phyloP scores from a whole-genome alignment of 768 basidiomycete genomes.

The Mrakia frigida region DNA sequence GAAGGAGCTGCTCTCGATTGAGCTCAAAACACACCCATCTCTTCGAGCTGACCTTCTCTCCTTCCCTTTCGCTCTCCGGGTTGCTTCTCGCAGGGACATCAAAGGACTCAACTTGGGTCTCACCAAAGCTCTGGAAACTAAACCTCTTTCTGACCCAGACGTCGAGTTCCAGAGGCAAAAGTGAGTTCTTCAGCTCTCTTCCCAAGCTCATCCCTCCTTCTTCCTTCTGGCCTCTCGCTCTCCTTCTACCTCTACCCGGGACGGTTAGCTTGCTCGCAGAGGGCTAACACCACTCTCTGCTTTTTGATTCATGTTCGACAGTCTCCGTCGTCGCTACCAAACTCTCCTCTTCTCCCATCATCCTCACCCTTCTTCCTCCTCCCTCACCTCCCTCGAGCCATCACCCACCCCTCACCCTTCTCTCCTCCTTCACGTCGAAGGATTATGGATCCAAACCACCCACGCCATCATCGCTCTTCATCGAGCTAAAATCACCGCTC shows the following conservation, averaged over 20 bases:
- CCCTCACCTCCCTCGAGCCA: background rate
- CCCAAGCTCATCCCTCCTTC: background rate
- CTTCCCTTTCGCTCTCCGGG: too few species aligned
- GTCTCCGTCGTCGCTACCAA: slow-evolving; percentile 66
- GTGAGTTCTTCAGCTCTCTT: slow-evolving; percentile 50
- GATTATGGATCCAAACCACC: slow-evolving; percentile 88
- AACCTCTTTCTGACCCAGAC: slow-evolving; percentile 75
- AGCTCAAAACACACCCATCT: background rate
- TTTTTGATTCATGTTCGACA: slow-evolving; percentile 38
- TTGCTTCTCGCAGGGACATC: slow-evolving; percentile 58
- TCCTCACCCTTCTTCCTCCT: slow-evolving; percentile 45
- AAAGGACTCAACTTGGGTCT: slow-evolving; percentile 66
- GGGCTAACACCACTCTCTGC: slow-evolving; percentile 6
- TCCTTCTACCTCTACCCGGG: background rate
- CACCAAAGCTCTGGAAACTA: slow-evolving; percentile 61
- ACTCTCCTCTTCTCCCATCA: slow-evolving; percentile 64
- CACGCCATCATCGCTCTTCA: slow-evolving; percentile 77
- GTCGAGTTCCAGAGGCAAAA: slow-evolving; percentile 80
- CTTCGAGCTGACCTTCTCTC: slow-evolving; percentile 1
- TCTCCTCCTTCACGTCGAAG: slow-evolving; percentile 74
- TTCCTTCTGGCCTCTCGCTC: background rate
- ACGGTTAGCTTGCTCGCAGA: slow-evolving; percentile 35
- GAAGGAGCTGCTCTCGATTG: background rate
- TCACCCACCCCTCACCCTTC: slow-evolving; percentile 36
- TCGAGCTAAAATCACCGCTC: slow-evolving; percentile 61